Conservation (phyloP, 2,329 filamentous ascomycete species). For the Talaromyces atroroseus region DNA sequence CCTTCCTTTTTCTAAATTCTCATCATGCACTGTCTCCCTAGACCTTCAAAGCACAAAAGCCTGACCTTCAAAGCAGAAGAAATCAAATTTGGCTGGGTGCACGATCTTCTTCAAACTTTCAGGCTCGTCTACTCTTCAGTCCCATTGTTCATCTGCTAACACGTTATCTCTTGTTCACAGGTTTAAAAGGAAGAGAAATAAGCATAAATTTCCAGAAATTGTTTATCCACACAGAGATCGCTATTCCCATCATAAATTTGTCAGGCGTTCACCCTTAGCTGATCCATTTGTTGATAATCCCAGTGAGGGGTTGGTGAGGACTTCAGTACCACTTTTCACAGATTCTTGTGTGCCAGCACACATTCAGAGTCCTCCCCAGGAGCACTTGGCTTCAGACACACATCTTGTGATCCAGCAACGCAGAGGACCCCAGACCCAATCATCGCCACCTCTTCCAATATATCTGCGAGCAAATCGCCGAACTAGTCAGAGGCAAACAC, state of each 20-base stretch:
- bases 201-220: neutral
- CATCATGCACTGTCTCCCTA: neutral
- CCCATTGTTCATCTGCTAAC: neutral
- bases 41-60: neutral
- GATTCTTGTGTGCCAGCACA: neutral
- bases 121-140: neutral
- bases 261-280: neutral
- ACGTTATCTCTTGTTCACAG: neutral
- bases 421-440: neutral
- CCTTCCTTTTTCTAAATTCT: neutral
- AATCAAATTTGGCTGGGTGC: neutral
- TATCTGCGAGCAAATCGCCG: neutral
- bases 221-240: neutral
- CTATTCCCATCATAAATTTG: neutral
- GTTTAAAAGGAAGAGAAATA: neutral
- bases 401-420: neutral
- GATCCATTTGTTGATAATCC: slow-evolving; percentile 1
- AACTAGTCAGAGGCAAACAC: neutral
- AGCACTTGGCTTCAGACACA: neutral
- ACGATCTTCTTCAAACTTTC: neutral
- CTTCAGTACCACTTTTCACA: slow-evolving; percentile 1
- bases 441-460: neutral
- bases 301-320: neutral
- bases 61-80: slow-evolving; percentile 4
- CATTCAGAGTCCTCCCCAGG: neutral